Base-by-base conservation (phyloP, 169 alveolate species). In the Plasmodium reichenowi region DNA sequence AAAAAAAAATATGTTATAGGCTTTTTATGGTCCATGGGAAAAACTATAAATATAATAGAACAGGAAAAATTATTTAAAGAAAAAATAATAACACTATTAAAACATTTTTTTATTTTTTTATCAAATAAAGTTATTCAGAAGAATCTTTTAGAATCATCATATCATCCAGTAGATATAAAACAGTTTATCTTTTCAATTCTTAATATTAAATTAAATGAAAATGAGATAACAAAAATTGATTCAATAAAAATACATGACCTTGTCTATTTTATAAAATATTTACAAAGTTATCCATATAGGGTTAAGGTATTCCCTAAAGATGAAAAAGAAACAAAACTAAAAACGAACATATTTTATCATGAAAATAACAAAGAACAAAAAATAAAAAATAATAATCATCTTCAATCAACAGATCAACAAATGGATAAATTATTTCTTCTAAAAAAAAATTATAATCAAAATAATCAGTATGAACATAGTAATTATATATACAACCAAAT, bases 1-100 rank as follows among this genome's bases (percentile, higher is more conserved):
- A 78, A 78, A 56, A 64, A 78, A 66, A 78, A 78, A 66, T 70
- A 66, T 47, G 48, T 58, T 56, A 66, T 78, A 38, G 89, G 89
- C 3, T 78, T 64, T 71, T 3, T 78, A 50, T 78, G 89, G 89
- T 38, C 89, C 2, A 43, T 78, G 29, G 24, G 47, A 3, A 78
- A 78, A 66, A 50, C 26, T 17, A 66, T 78, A 50, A 78, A 78
- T 43, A 59, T 20, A 64, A 1, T 66, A 45, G 72, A 78, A 52
- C 17, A 66, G n/a, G 26, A 26, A 1, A 78, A 29, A 52, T 22
- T 64, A 26, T 47, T 78, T 54, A 20, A 45, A 15, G 15, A 38
- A 7, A 22, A 63, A 7, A 24, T 63, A 13, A 71, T 64, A 13
- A 24, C 54, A 26, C 24, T 52, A 52, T 64, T 52, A 45, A 78